A percentile compares a stretch with the other conserved stretches of the same genome.
phyloP scores from a whole-genome alignment of 495 filamentous ascomycete genomes.

The Daldinia caldariorum region DNA sequence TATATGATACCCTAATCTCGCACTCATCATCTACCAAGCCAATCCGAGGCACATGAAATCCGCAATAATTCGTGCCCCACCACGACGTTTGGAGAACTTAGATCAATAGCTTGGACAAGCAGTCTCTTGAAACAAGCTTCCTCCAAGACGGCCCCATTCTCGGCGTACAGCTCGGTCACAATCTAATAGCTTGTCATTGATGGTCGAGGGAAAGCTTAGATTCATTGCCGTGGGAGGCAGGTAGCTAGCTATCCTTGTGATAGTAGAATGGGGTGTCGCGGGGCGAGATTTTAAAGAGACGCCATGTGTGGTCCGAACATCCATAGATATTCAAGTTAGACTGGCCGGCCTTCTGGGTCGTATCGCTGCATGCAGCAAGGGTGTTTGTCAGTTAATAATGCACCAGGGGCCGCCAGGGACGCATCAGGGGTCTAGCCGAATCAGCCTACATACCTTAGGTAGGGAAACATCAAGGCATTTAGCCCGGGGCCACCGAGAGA shows the following conservation, averaged over 20 bases:
- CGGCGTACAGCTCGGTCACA: background rate
- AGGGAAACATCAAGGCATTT: background rate
- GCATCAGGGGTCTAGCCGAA: constrained; percentile 1
- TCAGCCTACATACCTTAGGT: constrained; percentile 13
- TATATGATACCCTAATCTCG: background rate
- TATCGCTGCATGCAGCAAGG: background rate
- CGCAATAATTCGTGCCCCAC: background rate
- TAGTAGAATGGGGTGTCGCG: background rate
- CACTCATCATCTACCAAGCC: background rate
- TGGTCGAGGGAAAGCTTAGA: background rate
- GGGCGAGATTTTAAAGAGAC: constrained; percentile 6
- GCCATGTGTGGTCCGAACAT: background rate
- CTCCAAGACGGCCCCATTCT: constrained; percentile 27
- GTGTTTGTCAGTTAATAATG: constrained; percentile 1
- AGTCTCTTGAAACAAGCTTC: constrained; percentile 19
- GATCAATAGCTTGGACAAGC: background rate
- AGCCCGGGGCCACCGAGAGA: background rate
- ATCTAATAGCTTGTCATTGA: constrained; percentile 1
- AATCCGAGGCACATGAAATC: background rate
- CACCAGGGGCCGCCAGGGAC: background rate
- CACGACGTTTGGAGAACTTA: background rate
- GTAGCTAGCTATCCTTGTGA: constrained; percentile 10
- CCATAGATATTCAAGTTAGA: constrained; percentile 1
- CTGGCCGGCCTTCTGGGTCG: constrained; percentile 1
- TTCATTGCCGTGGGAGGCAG: background rate